phyloP scores from a whole-genome alignment of 352 stramenopile species.

The Globisporangium middletonii region DNA sequence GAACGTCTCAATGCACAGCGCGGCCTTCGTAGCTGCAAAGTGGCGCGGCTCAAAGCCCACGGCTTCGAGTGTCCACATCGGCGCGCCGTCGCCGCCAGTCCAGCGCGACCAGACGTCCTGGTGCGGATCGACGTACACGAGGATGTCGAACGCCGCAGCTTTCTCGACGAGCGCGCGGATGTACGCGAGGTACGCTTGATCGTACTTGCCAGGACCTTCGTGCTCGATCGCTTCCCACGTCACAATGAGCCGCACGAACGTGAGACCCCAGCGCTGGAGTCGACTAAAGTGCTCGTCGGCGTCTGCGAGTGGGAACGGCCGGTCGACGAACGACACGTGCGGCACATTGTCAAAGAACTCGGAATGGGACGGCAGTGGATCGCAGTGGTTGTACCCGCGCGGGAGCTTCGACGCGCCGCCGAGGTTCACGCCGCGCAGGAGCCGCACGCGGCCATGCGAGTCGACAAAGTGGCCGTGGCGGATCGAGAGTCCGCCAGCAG shows the following conservation, averaged over 20 bases:
- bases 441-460: slow-evolving; percentile 51
- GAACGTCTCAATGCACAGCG: slow-evolving; percentile 66
- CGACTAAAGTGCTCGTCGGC: slow-evolving; percentile 71
- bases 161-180: slow-evolving; percentile 54
- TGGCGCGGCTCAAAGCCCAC: slow-evolving; percentile 71
- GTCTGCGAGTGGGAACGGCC: slow-evolving; percentile 82
- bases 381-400: slow-evolving; percentile 33
- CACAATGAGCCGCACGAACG: slow-evolving; percentile 75
- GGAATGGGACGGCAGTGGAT: slow-evolving; percentile 19
- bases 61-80: slow-evolving; percentile 83
- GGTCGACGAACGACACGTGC: slow-evolving; percentile 67
- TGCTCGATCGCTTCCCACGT: slow-evolving; percentile 92
- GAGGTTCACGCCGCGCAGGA: slow-evolving; percentile 87
- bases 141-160: slow-evolving; percentile 59
- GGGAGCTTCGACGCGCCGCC: slow-evolving; percentile 87
- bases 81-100: slow-evolving; percentile 86
- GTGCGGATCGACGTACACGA: slow-evolving; percentile 87
- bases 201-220: slow-evolving; percentile 71
- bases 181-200: slow-evolving; percentile 82
- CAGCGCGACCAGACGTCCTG: slow-evolving; percentile 91
- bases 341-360: slow-evolving; percentile 47
- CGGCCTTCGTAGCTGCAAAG: slow-evolving; percentile 70
- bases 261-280: slow-evolving; percentile 81
- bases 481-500: slow-evolving; percentile 29
- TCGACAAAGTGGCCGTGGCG: slow-evolving; percentile 82